Conservation (phyloP, 2,329 filamentous ascomycete genomes). For the Calonectria fujianensis region DNA sequence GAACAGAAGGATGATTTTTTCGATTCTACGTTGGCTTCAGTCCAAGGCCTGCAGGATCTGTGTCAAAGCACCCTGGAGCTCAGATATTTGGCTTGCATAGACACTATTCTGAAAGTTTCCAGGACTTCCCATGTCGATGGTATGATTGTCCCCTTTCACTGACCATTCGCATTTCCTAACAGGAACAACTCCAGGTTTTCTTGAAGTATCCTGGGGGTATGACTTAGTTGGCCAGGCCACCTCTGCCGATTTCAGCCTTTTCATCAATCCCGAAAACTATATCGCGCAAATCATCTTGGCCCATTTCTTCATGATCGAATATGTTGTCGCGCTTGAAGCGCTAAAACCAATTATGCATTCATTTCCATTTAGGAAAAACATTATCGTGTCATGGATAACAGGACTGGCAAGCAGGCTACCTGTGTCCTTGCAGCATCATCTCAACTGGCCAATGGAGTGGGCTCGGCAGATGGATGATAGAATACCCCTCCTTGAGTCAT, state of each 20-base stretch:
- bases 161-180: neutral
- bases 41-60: conserved; percentile 25
- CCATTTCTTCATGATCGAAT: conserved; percentile 46
- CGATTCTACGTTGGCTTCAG: conserved; percentile 10
- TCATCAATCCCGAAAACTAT: conserved; percentile 36
- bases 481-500: neutral
- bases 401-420: conserved; percentile 37
- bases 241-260: conserved; percentile 37
- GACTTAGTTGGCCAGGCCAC: conserved; percentile 27
- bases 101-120: conserved; percentile 24
- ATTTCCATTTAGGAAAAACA: conserved; percentile 34
- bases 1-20: neutral
- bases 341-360: conserved; percentile 37
- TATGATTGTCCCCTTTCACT: neutral
- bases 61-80: conserved; percentile 41
- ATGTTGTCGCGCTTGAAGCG: conserved; percentile 26
- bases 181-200: neutral
- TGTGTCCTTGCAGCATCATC: conserved; percentile 12
- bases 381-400: conserved; percentile 37
- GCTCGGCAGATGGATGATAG: neutral
- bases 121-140: conserved; percentile 32
- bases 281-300: conserved; percentile 39
- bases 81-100: conserved; percentile 30
- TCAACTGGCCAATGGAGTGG: conserved; percentile 41
- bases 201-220: conserved; percentile 34